Percentiles rank a stretch among this genome's conserved stretches.
phyloP scores from a whole-genome alignment of 2,329 filamentous ascomycete genomes.

The Monosporascus sp. region DNA sequence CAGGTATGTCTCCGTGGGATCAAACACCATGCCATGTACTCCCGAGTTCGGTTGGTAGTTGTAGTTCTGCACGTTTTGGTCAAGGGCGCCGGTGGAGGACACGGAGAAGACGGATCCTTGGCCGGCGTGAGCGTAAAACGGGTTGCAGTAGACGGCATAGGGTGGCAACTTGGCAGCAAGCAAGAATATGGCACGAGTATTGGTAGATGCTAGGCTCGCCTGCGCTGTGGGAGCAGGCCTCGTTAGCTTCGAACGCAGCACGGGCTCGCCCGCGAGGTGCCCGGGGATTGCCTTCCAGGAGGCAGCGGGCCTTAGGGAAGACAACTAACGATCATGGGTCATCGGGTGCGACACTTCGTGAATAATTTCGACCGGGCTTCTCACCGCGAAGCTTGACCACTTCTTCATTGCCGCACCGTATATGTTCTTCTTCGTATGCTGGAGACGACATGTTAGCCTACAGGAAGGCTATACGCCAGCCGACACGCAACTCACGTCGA shows the following conservation, averaged over 20 bases:
- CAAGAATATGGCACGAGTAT: slow-evolving; percentile 85
- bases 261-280: no score
- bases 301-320: slow-evolving; percentile 7
- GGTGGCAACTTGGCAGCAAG: slow-evolving; percentile 73
- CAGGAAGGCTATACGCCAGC: neutral
- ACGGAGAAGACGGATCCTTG: slow-evolving; percentile 73
- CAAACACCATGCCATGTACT: slow-evolving; percentile 80
- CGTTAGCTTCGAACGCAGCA: no score
- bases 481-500: slow-evolving; percentile 62
- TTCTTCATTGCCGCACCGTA: slow-evolving; percentile 93
- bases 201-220: slow-evolving; percentile 64
- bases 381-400: slow-evolving; percentile 77
- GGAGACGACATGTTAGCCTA: slow-evolving; percentile 15
- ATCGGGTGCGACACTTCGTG: slow-evolving; percentile 73
- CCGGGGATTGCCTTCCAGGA: neutral
- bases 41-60: slow-evolving; percentile 64
- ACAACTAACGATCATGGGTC: slow-evolving; percentile 63
- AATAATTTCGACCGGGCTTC: slow-evolving; percentile 68
- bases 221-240: slow-evolving; percentile 42
- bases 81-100: slow-evolving; percentile 50
- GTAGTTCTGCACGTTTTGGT: slow-evolving; percentile 66
- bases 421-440: slow-evolving; percentile 78
- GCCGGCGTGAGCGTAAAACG: slow-evolving; percentile 82
- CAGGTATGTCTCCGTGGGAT: slow-evolving; percentile 66
- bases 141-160: slow-evolving; percentile 81